Evolutionary conservation across 2,329 filamentous ascomycete genomes (phyloP).

Genomic region (Colletotrichum neosansevieriae): DNA sequence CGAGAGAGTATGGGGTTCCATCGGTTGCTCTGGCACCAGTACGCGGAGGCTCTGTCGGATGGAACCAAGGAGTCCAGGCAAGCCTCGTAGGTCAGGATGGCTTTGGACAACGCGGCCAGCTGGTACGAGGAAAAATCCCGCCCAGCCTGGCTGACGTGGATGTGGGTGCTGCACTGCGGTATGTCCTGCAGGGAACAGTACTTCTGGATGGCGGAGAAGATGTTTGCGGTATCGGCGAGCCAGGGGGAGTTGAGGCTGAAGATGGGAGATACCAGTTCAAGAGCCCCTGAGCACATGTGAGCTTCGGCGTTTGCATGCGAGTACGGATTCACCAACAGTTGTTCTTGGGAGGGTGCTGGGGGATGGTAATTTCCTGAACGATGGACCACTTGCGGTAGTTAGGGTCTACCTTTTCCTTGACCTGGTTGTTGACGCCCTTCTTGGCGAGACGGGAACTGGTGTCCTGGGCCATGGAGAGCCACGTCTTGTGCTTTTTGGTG

Average conservation of each 20-base stretch:
- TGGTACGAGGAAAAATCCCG: constrained; percentile 41
- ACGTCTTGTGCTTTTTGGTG: constrained; percentile 49
- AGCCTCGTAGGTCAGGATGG: constrained; percentile 50
- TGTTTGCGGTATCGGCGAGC: constrained; percentile 46
- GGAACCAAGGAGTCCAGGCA: constrained; percentile 50
- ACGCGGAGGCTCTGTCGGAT: constrained; percentile 42
- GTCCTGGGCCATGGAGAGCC: constrained; percentile 51
- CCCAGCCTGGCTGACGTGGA: constrained; percentile 49
- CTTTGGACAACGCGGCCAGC: constrained; percentile 48
- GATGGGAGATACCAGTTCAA: constrained; percentile 54
- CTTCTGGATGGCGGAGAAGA: constrained; percentile 47
- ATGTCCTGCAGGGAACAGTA: constrained; percentile 45
- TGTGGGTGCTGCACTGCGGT: constrained; percentile 52
- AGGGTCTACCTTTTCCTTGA: constrained; percentile 48
- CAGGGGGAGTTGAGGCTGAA: constrained; percentile 46
- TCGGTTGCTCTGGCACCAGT: constrained; percentile 54
- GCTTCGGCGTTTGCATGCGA: background rate
- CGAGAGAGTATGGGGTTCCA: constrained; percentile 44
- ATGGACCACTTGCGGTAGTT: constrained; percentile 54
- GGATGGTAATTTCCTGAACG: constrained; percentile 52
- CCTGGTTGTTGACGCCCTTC: constrained; percentile 50
- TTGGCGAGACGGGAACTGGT: constrained; percentile 48
- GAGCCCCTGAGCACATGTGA: constrained; percentile 43
- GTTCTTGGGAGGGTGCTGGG: constrained; percentile 47
- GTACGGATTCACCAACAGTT: constrained; percentile 44